Conservation (phyloP, 1,284 basidiomycete genomes). For the Boletus austroedulis region DNA sequence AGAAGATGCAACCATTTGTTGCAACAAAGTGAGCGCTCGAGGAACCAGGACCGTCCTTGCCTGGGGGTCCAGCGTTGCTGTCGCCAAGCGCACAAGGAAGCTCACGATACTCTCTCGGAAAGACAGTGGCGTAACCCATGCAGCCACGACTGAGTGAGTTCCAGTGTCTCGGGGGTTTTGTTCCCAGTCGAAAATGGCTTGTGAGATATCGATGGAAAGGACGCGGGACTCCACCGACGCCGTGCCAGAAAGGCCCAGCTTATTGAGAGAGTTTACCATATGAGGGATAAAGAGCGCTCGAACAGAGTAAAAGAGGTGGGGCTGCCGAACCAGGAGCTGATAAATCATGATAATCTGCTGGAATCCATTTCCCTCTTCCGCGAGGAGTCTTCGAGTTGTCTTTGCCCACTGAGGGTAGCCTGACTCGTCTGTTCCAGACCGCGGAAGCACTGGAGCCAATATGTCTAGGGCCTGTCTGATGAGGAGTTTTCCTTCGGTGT, state of each 20-base stretch:
- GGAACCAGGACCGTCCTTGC: slow-evolving; percentile 65
- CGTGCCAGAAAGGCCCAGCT: slow-evolving; percentile 77
- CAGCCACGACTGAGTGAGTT: slow-evolving; percentile 23
- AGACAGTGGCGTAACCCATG: slow-evolving; percentile 75
- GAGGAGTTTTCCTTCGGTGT: slow-evolving; percentile 78
- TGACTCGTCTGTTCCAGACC: slow-evolving; percentile 51
- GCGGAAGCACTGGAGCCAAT: slow-evolving; percentile 83
- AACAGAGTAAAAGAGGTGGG: slow-evolving; percentile 90
- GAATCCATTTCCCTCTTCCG: slow-evolving; percentile 85
- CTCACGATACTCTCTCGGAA: slow-evolving; percentile 90
- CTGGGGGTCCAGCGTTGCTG: slow-evolving; percentile 69
- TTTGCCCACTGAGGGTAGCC: slow-evolving; percentile 87
- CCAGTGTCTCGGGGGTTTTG: slow-evolving; percentile 50
- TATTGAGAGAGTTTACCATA: slow-evolving; percentile 87
- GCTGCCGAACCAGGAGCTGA: slow-evolving; percentile 89
- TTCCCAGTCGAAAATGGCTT: slow-evolving; percentile 89
- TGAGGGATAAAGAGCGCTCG: slow-evolving; percentile 95
- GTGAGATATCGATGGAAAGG: slow-evolving; percentile 80
- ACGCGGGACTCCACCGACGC: slow-evolving; percentile 81
- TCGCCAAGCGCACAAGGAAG: slow-evolving; percentile 86
- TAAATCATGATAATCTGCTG: slow-evolving; percentile 88
- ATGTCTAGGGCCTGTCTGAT: slow-evolving; percentile 89
- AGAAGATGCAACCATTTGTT: slow-evolving; percentile 74
- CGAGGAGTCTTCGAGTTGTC: slow-evolving; percentile 82
- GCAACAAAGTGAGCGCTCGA: slow-evolving; percentile 79